Conservation (phyloP, 1,139 yeast genomes). For the Candida sojae region DNA sequence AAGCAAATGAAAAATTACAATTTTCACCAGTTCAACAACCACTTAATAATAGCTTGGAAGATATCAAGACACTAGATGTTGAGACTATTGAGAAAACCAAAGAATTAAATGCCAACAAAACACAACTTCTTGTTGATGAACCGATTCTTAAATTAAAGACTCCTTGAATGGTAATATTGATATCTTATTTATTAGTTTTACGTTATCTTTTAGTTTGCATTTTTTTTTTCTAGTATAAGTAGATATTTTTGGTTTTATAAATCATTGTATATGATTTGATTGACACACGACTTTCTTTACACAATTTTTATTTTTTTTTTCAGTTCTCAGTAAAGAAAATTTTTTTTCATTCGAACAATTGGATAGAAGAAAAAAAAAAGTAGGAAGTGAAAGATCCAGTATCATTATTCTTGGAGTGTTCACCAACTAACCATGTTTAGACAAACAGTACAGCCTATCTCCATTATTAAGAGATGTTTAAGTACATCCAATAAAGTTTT, state of each 20-base stretch:
- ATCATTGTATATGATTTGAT: too few species aligned
- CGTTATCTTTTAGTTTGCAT: background rate
- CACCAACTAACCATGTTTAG: constrained; percentile 6
- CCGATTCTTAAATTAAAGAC: background rate
- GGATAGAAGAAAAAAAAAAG: background rate
- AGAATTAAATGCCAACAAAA: background rate
- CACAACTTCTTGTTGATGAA: background rate
- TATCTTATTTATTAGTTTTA: background rate
- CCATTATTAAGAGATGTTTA: constrained; percentile 9
- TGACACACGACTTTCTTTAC: too few species aligned
- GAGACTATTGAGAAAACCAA: background rate
- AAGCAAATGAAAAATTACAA: constrained; percentile 48
- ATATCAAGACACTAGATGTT: constrained; percentile 8
- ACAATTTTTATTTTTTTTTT: background rate
- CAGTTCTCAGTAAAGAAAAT: background rate
- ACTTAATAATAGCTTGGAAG: constrained; percentile 8
- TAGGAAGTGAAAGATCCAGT: background rate
- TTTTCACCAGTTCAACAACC: constrained; percentile 21
- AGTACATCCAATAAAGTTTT: constrained; percentile 4
- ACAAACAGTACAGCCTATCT: constrained; percentile 8
- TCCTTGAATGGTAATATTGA: background rate
- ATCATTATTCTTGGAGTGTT: background rate
- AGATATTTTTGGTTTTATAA: too few species aligned
- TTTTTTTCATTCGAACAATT: background rate
- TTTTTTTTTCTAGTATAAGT: too few species aligned